phyloP scores from a whole-genome alignment of 179 eudicot species.

The Actinidia arguta region DNA sequence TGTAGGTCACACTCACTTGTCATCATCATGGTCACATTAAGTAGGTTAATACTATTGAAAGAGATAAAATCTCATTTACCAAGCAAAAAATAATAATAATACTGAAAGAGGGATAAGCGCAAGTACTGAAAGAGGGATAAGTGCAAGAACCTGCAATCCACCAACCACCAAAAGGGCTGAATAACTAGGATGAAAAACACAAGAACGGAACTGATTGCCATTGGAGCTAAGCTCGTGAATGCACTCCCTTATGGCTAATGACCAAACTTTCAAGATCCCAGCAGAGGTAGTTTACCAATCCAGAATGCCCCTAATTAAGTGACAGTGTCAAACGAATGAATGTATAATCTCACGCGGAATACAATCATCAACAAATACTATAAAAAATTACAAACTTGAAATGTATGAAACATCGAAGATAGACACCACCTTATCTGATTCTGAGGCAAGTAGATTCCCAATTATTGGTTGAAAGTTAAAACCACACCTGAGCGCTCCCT shows the following conservation, averaged over 20 bases:
- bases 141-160: slow-evolving; percentile 61
- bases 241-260: slow-evolving; percentile 76
- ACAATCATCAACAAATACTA: slow-evolving; percentile 4
- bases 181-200: slow-evolving; percentile 96
- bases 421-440: slow-evolving; percentile 77
- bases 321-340: not conserved
- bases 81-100: not conserved
- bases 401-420: slow-evolving; percentile 69
- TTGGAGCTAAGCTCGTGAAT: slow-evolving; percentile 78
- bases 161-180: slow-evolving; percentile 89
- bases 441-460: slow-evolving; percentile 87
- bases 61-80: not conserved
- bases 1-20: not conserved
- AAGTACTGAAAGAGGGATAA: slow-evolving; percentile 12
- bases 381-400: slow-evolving; percentile 60
- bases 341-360: not conserved
- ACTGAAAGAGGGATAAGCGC: slow-evolving; percentile 8
- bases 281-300: no score
- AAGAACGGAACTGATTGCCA: slow-evolving; percentile 91
- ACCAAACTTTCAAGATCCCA: slow-evolving; percentile 98
- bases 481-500: slow-evolving; percentile 87
- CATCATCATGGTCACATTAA: not conserved
- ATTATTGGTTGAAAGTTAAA: slow-evolving; percentile 65
- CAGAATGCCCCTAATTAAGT: no score
- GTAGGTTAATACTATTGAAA: not conserved